These are phyloP conservation scores for Microsporum ferrugineum DNA, from an alignment of 2,329 filamentous ascomycete species.

Conservation along the genomic window DNA sequence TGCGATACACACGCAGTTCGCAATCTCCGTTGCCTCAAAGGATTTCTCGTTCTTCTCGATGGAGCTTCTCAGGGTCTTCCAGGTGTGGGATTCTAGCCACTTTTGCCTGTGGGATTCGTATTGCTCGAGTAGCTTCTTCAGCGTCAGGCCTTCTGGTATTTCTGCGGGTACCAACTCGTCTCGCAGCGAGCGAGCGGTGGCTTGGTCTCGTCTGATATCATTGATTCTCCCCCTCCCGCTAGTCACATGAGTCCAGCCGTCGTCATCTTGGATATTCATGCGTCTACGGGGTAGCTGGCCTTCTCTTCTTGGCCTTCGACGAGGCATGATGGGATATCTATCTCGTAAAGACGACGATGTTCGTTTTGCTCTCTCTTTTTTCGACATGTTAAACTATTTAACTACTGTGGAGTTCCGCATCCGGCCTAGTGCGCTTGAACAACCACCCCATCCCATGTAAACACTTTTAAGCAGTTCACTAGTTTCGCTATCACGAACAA, in stretches of 20 bases:
- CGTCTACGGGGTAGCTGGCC: constrained; percentile 16
- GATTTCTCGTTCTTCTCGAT: not conserved
- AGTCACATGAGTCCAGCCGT: constrained; percentile 37
- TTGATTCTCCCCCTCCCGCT: constrained; percentile 13
- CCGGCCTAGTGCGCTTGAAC: not conserved
- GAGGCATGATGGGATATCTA: not conserved
- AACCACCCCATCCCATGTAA: too few species aligned
- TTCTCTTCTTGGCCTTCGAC: not conserved
- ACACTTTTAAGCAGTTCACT: too few species aligned
- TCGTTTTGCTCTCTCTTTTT: not conserved
- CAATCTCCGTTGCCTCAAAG: constrained; percentile 10
- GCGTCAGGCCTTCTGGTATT: constrained; percentile 24
- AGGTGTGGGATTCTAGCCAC: constrained; percentile 24
- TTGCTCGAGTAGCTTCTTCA: constrained; percentile 23
- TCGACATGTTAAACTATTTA: not conserved
- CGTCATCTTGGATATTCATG: constrained; percentile 24
- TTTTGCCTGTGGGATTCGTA: constrained; percentile 20
- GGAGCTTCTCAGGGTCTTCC: constrained; percentile 15
- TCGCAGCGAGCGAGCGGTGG: not conserved
- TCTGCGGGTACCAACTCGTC: constrained; percentile 26
- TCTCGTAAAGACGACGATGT: not conserved
- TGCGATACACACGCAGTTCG: constrained; percentile 30
- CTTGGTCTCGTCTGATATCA: not conserved
- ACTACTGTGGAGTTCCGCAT: not conserved
- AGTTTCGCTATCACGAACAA: too few species aligned